Evolutionary conservation across 495 filamentous ascomycete species (phyloP).

Genomic region (Talaromyces liani): DNA sequence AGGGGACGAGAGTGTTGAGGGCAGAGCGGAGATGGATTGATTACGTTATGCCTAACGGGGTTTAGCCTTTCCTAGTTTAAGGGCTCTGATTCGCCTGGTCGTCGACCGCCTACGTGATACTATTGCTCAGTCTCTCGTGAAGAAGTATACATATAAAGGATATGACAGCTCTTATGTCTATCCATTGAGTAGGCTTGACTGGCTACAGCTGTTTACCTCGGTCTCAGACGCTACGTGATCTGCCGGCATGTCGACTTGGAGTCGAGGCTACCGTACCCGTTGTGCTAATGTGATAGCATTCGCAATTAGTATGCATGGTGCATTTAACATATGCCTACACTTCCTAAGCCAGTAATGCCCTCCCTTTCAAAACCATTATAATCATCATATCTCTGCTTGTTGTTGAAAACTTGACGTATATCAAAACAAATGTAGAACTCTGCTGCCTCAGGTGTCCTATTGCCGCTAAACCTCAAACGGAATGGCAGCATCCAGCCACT

Average conservation of each 20-base stretch:
- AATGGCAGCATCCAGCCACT: neutral
- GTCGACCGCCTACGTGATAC: neutral
- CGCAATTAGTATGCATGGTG: neutral
- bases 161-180: no score
- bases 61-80: neutral
- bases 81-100: neutral
- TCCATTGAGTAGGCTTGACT: neutral
- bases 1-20: neutral
- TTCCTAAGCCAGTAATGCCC: neutral
- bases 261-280: neutral
- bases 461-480: conserved; percentile 1
- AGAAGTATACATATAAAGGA: no score
- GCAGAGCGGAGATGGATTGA: neutral
- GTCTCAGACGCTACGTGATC: neutral
- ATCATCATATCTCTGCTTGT: neutral
- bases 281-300: neutral
- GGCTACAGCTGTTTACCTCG: neutral
- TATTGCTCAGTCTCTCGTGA: neutral
- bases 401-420: neutral
- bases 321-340: neutral
- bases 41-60: neutral
- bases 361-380: neutral
- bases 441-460: neutral
- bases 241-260: neutral
- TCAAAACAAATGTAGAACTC: neutral